Base-by-base conservation (phyloP, 768 basidiomycete species). In the Tricholoma flavovirens region DNA sequence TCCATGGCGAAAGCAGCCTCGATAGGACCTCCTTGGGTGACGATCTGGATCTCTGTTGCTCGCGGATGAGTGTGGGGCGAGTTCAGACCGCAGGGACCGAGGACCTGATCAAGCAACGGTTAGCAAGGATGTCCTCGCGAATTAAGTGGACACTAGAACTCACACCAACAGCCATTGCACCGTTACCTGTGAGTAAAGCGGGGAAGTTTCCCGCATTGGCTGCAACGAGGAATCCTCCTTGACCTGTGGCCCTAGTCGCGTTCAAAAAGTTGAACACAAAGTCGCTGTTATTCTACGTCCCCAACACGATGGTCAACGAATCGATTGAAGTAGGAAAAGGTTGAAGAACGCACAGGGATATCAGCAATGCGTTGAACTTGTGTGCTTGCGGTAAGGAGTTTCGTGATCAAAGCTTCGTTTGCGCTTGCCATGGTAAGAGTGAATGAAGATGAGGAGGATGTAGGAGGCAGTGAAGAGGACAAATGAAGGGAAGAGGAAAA, bases 221-320 rank as follows among this genome's bases (percentile, higher is more conserved):
- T 15, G 46, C 46, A 15, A 48, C 46, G n/a, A 48, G 10, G 24
- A 48, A 48, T 7, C 46, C 46, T 48, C 46, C 46, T 48, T 48
- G 46, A 48, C 46, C 46, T 1, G 26, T n/a, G 8, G 3, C 26
- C 9, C 46, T 48, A 48, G 46, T 48, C 3, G 5, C 46, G 14
- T 48, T 48, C 24, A 48, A 29, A 48, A 48, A 48, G 29, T 48
- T 48, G 46, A 48, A 48, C 46, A 48, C 46, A 22, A n/a, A 48
- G 46, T 48, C 24, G 12, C 15, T 48, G 7, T 26, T 6, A n/a
- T 29, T n/a, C 46, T 48, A 30, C 9, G 8, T 48, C 14, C n/a
- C 6, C n/a, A n/a, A 22, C 19, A 45, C 24, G 4, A 45, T 5
- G 21, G 6, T 42, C 40, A 42, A 19, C 3, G 17, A 22, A 22